These are phyloP conservation scores for Talaromyces thailandensis DNA, from an alignment of 495 filamentous ascomycete genomes.

Conservation along the genomic window DNA sequence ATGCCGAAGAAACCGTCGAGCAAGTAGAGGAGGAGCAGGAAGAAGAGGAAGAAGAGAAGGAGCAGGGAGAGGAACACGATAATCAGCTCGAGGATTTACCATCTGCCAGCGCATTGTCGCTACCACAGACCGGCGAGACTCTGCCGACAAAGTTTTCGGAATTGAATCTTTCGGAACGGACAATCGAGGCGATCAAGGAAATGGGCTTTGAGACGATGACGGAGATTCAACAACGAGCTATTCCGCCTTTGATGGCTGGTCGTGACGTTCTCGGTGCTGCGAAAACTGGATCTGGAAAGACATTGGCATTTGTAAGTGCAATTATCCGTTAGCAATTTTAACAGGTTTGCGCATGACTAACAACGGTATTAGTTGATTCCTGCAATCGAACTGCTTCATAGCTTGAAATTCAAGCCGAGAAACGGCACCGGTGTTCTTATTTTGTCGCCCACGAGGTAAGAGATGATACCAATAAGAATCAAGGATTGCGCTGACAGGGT, in stretches of 20 bases:
- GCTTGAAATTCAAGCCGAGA: slow-evolving; percentile 78
- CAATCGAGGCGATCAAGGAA: slow-evolving; percentile 75
- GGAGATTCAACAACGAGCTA: slow-evolving; percentile 82
- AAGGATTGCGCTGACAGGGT: slow-evolving; percentile 14
- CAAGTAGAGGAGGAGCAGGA: not conserved
- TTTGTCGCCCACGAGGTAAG: not conserved
- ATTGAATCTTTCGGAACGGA: slow-evolving; percentile 77
- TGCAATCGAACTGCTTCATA: slow-evolving; percentile 86
- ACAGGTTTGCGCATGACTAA: not conserved
- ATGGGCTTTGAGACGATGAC: slow-evolving; percentile 97
- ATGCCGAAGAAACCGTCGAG: not conserved
- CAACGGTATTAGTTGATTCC: slow-evolving; percentile 53
- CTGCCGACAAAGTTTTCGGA: slow-evolving; percentile 59
- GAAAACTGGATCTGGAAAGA: slow-evolving; percentile 96
- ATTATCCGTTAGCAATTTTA: not conserved
- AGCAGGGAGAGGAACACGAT: slow-evolving; percentile 3
- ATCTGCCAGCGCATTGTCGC: slow-evolving; percentile 37
- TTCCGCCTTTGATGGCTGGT: slow-evolving; percentile 81
- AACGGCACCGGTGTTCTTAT: slow-evolving; percentile 62
- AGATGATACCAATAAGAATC: not conserved
- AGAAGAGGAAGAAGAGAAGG: not conserved
- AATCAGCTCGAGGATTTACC: slow-evolving; percentile 37
- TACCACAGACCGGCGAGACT: slow-evolving; percentile 42
- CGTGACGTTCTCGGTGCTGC: slow-evolving; percentile 92
- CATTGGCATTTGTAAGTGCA: slow-evolving; percentile 58